phyloP scores from a whole-genome alignment of 2,329 filamentous ascomycete species.

The Colletotrichum graminicola region DNA sequence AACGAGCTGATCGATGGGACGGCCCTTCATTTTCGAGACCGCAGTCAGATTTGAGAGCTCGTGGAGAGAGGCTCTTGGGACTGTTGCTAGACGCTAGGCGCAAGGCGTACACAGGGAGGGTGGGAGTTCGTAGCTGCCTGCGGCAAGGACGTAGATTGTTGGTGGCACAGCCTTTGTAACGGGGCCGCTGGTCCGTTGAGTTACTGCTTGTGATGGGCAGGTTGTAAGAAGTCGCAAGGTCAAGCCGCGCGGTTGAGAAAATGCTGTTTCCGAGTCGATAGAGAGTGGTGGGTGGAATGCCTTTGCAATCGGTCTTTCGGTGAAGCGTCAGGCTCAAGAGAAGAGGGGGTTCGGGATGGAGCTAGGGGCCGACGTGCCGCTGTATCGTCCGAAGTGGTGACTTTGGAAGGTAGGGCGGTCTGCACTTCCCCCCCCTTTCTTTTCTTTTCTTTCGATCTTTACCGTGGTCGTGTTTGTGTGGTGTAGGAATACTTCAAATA shows the following conservation, averaged over 20 bases:
- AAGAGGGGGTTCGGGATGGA: slow-evolving; percentile 34
- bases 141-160: not conserved
- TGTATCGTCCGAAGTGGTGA: slow-evolving; percentile 35
- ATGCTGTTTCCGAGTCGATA: not conserved
- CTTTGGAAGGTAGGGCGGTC: slow-evolving; percentile 29
- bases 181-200: not conserved
- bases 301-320: not conserved
- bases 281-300: slow-evolving; percentile 5
- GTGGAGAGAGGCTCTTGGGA: not conserved
- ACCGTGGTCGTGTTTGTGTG: not conserved
- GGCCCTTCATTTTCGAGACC: slow-evolving; percentile 72
- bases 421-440: slow-evolving; percentile 13
- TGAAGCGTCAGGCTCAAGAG: slow-evolving; percentile 21
- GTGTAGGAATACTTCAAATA: slow-evolving; percentile 3
- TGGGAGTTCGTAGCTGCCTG: slow-evolving; percentile 4
- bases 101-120: slow-evolving; percentile 9
- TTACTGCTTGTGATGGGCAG: not conserved
- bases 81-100: slow-evolving; percentile 5
- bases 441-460: not conserved
- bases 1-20: slow-evolving; percentile 77
- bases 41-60: not conserved
- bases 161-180: not conserved
- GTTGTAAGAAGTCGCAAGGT: not conserved
- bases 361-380: slow-evolving; percentile 26
- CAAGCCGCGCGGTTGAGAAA: not conserved